Base-by-base conservation (phyloP, 768 basidiomycete species). In the Hygrophorus pudorinus region DNA sequence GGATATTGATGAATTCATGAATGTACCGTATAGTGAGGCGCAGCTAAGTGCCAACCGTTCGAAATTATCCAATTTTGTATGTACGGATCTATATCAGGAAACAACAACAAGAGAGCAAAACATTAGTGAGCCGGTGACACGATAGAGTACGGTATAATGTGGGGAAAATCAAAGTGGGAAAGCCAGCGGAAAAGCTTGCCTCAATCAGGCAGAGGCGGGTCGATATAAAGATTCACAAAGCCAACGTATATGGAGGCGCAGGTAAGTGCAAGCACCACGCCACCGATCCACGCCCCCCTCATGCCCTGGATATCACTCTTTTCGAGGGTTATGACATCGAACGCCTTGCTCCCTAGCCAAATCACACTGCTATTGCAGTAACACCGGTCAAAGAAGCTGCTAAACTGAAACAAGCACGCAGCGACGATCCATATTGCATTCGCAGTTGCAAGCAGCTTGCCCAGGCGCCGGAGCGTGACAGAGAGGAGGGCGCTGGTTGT, bases 291-390 rank as follows among this genome's bases (percentile, higher is more conserved):
- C 10, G 63, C 62, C 0, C 9, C 24, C 30, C 45, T 56, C 53
- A 62, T 62, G 34, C 44, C 27, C 5, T 31, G 18, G 6, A 65
- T 17, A 33, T 66, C 66, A 4, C 37, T 43, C 1, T 5, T 0
- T 2, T 40, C 35, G 2, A 53, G 35, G 1, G 28, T 13, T 4
- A 70, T 57, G 12, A 70, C 56, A 10, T 56, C 38, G 39, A 58
- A 70, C 2, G 65, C 64, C 0, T 21, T 29, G 1, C 30, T 2
- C 1, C 61, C 56, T 4, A 52, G 48, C 8, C 60, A 56, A 8
- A 66, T 47, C 12, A 60, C 59, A 44, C 57, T 60, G 50, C 61
- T 59, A 38, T 66, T 62, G 49, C 65, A 67, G 27, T 62, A 67
- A 37, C 65, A 67, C 8, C 58, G 51, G 36, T 64, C 54, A 13